These are phyloP conservation scores for Dioscorea cayenensis DNA, from an alignment of 116 monocot species.

Conservation along the genomic window DNA sequence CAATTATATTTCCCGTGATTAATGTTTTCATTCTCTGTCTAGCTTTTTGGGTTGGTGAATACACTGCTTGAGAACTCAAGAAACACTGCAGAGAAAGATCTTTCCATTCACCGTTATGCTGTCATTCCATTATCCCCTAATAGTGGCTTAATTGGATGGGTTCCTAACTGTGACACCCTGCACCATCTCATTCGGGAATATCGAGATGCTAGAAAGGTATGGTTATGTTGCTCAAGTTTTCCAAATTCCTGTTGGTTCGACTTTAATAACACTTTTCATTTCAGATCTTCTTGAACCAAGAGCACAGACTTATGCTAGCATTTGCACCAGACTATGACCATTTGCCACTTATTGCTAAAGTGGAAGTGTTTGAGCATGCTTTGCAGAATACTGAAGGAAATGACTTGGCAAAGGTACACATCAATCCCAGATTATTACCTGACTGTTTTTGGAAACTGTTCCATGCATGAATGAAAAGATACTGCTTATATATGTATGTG, in stretches of 20 bases:
- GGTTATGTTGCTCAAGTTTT: background rate
- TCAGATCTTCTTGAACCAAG: conserved; percentile 93
- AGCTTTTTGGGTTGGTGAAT: conserved; percentile 98
- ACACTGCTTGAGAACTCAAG: conserved; percentile 95
- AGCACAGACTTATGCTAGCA: conserved; percentile 85
- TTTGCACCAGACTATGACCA: conserved; percentile 98
- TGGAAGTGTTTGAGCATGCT: conserved; percentile 97
- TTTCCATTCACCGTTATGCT: conserved; percentile 92
- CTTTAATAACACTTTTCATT: conserved; percentile 5
- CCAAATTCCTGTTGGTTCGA: background rate
- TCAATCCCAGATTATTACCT: background rate
- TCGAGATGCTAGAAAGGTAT: conserved; percentile 91
- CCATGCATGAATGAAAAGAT: background rate
- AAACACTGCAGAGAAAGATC: conserved; percentile 91
- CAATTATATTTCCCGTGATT: background rate
- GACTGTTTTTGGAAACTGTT: background rate
- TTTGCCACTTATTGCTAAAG: conserved; percentile 85
- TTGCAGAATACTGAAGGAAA: conserved; percentile 90
- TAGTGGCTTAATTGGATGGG: conserved; percentile 98
- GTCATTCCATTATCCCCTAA: conserved; percentile 98
- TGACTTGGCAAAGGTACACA: conserved; percentile 86
- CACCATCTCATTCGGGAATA: conserved; percentile 94
- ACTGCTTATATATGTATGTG: background rate
- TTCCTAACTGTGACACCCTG: conserved; percentile 94
- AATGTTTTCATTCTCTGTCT: conserved; percentile 9